Evolutionary conservation across 1,284 basidiomycete species (phyloP), one percentile per base, ranked within the genome.

Genomic region (Rhodotorula sp.): DNA sequence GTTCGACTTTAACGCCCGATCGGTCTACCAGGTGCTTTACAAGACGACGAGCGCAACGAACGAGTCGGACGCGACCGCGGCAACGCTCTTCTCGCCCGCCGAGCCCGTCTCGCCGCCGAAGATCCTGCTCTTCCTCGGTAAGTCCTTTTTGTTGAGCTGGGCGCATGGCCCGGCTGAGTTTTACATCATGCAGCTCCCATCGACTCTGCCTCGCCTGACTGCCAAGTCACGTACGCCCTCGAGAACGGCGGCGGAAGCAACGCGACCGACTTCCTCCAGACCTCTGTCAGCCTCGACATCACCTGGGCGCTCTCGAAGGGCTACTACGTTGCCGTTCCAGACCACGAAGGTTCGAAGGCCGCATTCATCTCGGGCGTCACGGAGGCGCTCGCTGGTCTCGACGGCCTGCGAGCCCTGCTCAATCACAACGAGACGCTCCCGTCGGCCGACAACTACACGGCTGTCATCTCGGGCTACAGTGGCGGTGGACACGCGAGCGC

Each of bases 281-380:
- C 46, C n/a, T 34, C 48, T 23, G 41, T 67, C 41, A 58, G 49
- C 8, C 23, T 58, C 55, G 66, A 61, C 23, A 14, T 57, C 16
- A 23, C 48, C 25, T 25, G 34, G 21, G 41, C 42, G 5, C 60
- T 63, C n/a, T 41, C 17, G 10, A 66, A 66, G 50, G 64, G 64
- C 16, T 66, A 50, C 50, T 66, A 66, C 50, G 64, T 66, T 21
- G 25, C 57, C 42, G 50, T 60, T 4, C 64, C 64, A 5, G 64
- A 66, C 50, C 64, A 66, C 64, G 64, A 66, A 7, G 57, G 57
- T 4, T 27, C 49, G 17, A 66, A 66, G 7, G 58, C 57, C 5
- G 58, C 64, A 16, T 66, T 60, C 58, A 53, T 60, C 21, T n/a
- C 50, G 25, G 64, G 64, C 57, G 44, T 53, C 21, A 52, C 50